Conservation (phyloP, 2,329 filamentous ascomycete species). For the Verticillium albo-atrum region DNA sequence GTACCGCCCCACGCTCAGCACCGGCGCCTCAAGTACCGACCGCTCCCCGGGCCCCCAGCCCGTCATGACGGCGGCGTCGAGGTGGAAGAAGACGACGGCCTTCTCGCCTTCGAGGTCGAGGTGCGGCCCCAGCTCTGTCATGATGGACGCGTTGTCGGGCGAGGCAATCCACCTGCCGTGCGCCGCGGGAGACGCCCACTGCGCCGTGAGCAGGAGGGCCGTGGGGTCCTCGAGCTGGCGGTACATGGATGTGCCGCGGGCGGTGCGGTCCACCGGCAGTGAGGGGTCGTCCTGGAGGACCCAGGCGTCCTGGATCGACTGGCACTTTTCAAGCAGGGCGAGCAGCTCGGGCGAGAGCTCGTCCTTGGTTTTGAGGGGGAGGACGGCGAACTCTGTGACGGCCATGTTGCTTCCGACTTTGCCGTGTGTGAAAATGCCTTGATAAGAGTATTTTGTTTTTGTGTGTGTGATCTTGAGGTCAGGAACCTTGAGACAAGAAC, state of each 20-base stretch:
- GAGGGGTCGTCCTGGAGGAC: constrained; percentile 25
- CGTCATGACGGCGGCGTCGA: constrained; percentile 25
- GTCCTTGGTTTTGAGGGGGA: constrained; percentile 24
- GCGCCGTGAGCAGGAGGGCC: constrained; percentile 36
- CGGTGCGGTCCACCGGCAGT: constrained; percentile 29
- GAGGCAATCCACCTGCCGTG: constrained; percentile 40
- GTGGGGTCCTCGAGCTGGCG: constrained; percentile 30
- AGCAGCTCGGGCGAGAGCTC: constrained; percentile 25
- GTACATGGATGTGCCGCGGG: constrained; percentile 26
- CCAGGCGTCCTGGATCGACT: constrained; percentile 35
- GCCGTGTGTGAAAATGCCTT: neutral
- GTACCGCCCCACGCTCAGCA: constrained; percentile 32
- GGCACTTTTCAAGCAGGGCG: constrained; percentile 23
- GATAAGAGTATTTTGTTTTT: neutral
- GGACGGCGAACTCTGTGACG: constrained; percentile 34
- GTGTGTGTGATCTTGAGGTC: neutral
- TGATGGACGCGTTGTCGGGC: constrained; percentile 30
- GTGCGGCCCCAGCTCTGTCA: constrained; percentile 25
- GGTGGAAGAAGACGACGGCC: constrained; percentile 35
- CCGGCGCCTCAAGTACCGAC: constrained; percentile 12
- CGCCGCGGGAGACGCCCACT: constrained; percentile 36
- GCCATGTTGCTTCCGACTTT: constrained; percentile 18
- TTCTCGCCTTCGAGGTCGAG: constrained; percentile 24
- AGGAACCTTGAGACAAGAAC: neutral
- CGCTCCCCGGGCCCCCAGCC: neutral